These are phyloP conservation scores for Comarum palustre DNA, from an alignment of 306 rosid species.

Conservation along the genomic window DNA sequence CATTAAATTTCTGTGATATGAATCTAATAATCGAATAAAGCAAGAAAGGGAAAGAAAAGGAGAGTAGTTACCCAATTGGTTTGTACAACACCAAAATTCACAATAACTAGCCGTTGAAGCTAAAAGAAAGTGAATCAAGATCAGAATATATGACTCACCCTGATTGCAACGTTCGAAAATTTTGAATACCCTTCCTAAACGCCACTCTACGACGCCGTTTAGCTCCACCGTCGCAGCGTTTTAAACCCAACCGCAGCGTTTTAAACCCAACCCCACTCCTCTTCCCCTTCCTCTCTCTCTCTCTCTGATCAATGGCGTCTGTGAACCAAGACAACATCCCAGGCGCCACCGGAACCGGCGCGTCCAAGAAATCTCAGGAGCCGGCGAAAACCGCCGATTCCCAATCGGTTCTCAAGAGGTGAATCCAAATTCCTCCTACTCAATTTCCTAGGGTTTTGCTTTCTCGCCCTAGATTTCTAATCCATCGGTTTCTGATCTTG, in stretches of 20 bases:
- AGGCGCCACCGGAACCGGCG: conserved; percentile 29
- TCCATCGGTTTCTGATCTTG: conserved; percentile 23
- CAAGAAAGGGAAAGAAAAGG: neutral
- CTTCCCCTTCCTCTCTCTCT: neutral
- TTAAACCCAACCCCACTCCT: neutral
- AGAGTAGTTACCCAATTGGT: neutral
- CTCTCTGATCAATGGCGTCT: conserved; percentile 43
- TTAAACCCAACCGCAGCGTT: conserved; percentile 20
- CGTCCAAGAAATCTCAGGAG: conserved; percentile 44
- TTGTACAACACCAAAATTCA: neutral
- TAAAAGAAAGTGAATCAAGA: neutral
- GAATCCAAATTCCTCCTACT: neutral
- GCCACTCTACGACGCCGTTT: conserved; percentile 13
- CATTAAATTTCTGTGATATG: too few species aligned
- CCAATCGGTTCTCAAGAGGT: conserved; percentile 88
- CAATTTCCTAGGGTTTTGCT: neutral
- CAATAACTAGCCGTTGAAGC: conserved; percentile 44
- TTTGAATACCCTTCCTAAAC: conserved; percentile 20
- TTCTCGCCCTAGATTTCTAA: neutral
- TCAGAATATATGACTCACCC: neutral
- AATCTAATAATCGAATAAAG: neutral
- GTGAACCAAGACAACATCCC: conserved; percentile 44
- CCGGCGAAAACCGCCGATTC: conserved; percentile 61
- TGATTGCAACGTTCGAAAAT: conserved; percentile 37
- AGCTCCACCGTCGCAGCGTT: neutral